Conservation (phyloP, 129 eudicot species). For the Tagetes erecta region DNA sequence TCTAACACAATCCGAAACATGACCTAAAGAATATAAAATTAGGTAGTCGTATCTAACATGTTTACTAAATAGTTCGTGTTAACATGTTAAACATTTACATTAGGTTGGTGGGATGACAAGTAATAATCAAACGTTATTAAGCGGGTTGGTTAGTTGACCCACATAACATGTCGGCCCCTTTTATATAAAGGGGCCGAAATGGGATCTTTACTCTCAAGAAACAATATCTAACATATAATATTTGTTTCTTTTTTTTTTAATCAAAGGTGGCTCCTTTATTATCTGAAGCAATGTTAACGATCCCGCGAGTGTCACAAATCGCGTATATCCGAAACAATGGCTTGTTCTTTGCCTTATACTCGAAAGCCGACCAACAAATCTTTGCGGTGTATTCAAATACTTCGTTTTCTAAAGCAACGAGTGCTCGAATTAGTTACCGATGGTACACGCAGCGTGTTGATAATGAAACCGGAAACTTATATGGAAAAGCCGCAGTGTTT, state of each 20-base stretch:
- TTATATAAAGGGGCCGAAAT: neutral
- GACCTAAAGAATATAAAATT: no score
- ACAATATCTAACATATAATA: neutral
- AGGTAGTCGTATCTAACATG: no score
- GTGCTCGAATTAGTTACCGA: neutral
- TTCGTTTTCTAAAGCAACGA: constrained; percentile 23
- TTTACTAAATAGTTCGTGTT: no score
- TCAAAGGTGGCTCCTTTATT: constrained; percentile 61
- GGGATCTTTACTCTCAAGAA: neutral
- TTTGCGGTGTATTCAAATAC: constrained; percentile 55
- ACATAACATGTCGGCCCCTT: neutral
- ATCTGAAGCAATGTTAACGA: constrained; percentile 52
- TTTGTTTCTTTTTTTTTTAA: neutral
- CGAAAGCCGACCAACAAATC: constrained; percentile 15
- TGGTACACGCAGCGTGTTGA: constrained; percentile 52
- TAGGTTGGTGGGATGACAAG: no score
- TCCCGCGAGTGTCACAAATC: constrained; percentile 53
- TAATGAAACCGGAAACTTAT: constrained; percentile 44
- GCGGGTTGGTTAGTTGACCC: neutral
- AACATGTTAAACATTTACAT: no score
- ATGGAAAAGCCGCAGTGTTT: constrained; percentile 40
- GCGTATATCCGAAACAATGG: constrained; percentile 58
- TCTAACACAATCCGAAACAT: no score
- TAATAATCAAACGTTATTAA: no score
- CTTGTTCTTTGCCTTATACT: constrained; percentile 48